Evolutionary conservation across 2,329 filamentous ascomycete genomes (phyloP), one percentile per base, ranked within the genome.

Genomic region (Pseudogymnoascus sp.): DNA sequence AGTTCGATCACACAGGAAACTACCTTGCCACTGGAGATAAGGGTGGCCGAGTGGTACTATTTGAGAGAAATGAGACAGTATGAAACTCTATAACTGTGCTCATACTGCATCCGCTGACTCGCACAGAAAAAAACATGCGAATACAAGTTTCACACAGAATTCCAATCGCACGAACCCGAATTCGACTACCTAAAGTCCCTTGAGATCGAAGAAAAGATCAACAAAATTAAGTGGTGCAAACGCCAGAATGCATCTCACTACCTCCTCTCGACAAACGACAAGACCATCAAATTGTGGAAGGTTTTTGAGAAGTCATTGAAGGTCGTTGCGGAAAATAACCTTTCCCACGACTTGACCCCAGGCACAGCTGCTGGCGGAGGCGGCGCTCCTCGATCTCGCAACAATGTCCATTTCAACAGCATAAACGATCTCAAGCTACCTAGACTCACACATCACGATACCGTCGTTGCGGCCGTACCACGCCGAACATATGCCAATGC

Each of bases 201-300:
- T 70, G 94, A 99, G 78, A 99, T 99, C 73, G 94, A 99, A 82
- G 94, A 99, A 78, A 99, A 99, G 81, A 99, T 99, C 83, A 99
- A 99, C 84, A 99, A 99, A 82, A 99, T 99, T 80, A 99, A 97
- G 78, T 99, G 94, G 94, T 99, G 94, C 77, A 87, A 89, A 73
- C 88, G 94, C 77, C 93, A 97, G 78, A 99, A 99, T 81, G 90
- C 93, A 65, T 97, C 94, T 62, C 94, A 99, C 79, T 99, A 96
- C 76, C 86, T 99, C 60, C 85, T 99, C 62, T 97, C 94, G 45
- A 99, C 94, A 70, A 99, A 99, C 75, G 94, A 99, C 81, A 99
- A 99, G 82, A 99, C 94, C 42, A 99, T 99, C 83, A 99, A 99
- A 81, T 82, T 99, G 69, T 99, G 94, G 94, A 99, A 99, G 77